Evolutionary conservation across 129 eudicot genomes (phyloP).

Genomic region (Pulicaria dysenterica): DNA sequence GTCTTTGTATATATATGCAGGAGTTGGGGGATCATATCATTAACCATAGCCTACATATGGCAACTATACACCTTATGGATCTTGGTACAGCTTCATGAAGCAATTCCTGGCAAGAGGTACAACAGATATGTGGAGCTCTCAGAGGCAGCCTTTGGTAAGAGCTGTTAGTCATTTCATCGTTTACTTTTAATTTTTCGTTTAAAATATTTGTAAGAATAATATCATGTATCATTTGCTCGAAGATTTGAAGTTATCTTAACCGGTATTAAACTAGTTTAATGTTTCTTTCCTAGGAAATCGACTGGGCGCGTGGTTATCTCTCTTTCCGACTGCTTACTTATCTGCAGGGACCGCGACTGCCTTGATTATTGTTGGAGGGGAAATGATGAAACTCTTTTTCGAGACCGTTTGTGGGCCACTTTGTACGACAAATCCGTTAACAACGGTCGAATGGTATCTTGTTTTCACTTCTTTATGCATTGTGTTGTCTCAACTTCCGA

Average conservation of each 20-base stretch:
- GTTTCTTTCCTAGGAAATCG: conserved; percentile 56
- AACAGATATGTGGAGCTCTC: conserved; percentile 94
- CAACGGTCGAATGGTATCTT: conserved; percentile 95
- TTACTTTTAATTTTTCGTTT: neutral
- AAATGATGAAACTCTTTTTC: conserved; percentile 89
- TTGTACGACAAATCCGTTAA: conserved; percentile 75
- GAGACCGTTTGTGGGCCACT: conserved; percentile 84
- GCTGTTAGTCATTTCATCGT: no score
- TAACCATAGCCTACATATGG: conserved; percentile 85
- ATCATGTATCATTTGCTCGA: neutral
- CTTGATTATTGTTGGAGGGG: conserved; percentile 82
- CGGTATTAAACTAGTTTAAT: no score
- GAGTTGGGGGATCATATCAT: conserved; percentile 91
- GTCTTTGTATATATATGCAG: conserved; percentile 24
- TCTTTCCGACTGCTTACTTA: conserved; percentile 86
- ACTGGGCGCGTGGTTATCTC: conserved; percentile 88
- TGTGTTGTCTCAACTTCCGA: conserved; percentile 85
- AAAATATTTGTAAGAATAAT: no score
- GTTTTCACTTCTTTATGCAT: conserved; percentile 90
- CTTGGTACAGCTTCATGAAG: conserved; percentile 94
- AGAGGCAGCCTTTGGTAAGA: conserved; percentile 90
- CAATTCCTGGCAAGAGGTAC: conserved; percentile 91
- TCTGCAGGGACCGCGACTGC: conserved; percentile 97
- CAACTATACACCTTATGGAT: conserved; percentile 95
- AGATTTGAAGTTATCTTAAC: no score